Base-by-base conservation (phyloP, 805 yeast genomes). In the Saturnispora zaruensis region DNA sequence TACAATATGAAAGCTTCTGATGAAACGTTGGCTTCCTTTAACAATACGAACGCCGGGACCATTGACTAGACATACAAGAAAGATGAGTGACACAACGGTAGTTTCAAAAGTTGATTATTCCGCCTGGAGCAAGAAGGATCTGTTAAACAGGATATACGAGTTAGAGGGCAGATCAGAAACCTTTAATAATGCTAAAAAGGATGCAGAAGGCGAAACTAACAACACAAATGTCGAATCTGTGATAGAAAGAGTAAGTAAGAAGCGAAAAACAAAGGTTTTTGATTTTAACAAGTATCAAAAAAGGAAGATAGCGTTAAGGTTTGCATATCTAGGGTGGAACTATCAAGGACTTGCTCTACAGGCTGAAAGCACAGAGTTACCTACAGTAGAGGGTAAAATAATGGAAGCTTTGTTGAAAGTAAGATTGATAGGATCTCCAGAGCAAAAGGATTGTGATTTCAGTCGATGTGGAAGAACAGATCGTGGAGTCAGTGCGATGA, bases 391-490 rank as follows among this genome's bases (percentile, higher is more conserved):
- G 60, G 81, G 79, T 26, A 76, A 74, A 37, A 75, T 93, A 4
- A 64, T 93, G 38, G 76, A 82, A 38, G 96, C 95, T 0, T 64
- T 93, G 66, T 68, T 73, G 44, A 78, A 74, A 54, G 79, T 91
- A 26, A 80, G 75, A 55, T 64, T 93, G 53, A 79, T 93, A 9
- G 74, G 79, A 8, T 71, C 79, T 1, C 58, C 75, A 21, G 81
- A 78, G 20, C 82, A 88, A 0, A 69, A 69, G 6, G 81, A 78
- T 1, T 86, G 82, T 60, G 74, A 77, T 13, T 89, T 90, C 64
- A 84, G 95, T 56, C 71, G 97, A 54, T 93, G 98, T 68, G 98
- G 98, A 0, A 74, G 98, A 59, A 91, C 98, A 0, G 98, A 91
- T 60, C 80, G 79, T 56, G 98, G 97, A n/a, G 98, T 91, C 13